Evolutionary conservation across 179 eudicot genomes (phyloP).

Genomic region (Beta lomatogona): DNA sequence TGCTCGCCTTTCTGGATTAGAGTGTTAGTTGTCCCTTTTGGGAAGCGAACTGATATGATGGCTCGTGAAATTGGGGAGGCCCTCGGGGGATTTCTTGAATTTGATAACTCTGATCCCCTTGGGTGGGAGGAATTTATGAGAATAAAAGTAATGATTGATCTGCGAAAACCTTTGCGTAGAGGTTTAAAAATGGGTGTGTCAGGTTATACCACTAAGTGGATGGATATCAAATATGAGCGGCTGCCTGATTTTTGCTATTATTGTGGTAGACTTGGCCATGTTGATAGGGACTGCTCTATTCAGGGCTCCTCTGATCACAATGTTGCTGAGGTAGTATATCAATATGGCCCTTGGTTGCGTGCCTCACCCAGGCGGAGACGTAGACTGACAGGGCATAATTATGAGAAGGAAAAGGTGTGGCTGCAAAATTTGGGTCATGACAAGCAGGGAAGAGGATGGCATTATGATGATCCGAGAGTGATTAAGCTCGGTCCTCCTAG

Average conservation of each 20-base stretch:
- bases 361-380: neutral
- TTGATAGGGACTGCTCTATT: neutral
- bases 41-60: neutral
- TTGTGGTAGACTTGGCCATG: neutral
- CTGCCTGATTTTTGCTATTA: neutral
- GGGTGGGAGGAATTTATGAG: neutral
- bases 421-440: too few species aligned
- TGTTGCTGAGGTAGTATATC: neutral
- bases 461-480: too few species aligned
- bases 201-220: neutral
- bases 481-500: too few species aligned
- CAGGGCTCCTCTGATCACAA: neutral
- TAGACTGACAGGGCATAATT: accelerated
- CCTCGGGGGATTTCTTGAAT: too few species aligned
- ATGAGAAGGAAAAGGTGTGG: neutral
- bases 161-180: neutral
- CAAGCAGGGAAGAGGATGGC: too few species aligned
- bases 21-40: neutral
- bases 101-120: neutral
- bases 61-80: neutral
- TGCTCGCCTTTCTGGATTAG: too few species aligned
- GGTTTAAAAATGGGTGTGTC: neutral
- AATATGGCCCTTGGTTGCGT: neutral
- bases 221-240: neutral
- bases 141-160: too few species aligned